phyloP scores from a whole-genome alignment of 768 basidiomycete species.

The Mrakia blollopis region DNA sequence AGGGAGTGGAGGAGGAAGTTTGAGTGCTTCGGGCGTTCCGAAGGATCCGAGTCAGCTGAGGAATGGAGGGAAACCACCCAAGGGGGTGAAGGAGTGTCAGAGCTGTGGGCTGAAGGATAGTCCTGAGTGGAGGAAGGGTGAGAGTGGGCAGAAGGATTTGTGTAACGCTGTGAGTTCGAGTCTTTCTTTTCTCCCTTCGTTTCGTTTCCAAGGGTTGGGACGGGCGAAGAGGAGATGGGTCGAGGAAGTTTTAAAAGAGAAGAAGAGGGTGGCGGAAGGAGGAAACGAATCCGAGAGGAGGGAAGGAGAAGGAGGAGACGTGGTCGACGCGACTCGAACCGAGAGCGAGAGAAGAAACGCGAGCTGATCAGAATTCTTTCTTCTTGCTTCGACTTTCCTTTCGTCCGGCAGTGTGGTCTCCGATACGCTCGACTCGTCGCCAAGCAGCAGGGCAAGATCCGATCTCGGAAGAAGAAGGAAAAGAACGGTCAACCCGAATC shows the following conservation, averaged over 20 bases:
- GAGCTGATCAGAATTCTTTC: not conserved
- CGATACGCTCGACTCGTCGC: conserved; percentile 81
- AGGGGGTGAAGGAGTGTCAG: conserved; percentile 65
- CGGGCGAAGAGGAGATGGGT: no score
- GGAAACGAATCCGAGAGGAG: no score
- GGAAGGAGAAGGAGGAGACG: no score
- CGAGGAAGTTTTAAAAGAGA: no score
- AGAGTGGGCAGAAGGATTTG: conserved; percentile 81
- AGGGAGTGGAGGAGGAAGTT: conserved; percentile 20
- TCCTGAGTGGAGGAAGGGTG: conserved; percentile 89
- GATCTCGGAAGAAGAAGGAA: conserved; percentile 33
- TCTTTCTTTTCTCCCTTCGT: not conserved
- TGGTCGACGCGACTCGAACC: not conserved
- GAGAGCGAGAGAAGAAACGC: no score
- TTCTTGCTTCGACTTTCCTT: not conserved
- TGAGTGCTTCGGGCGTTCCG: conserved; percentile 23
- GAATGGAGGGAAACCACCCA: conserved; percentile 60
- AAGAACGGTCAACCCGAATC: not conserved
- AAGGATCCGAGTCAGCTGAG: conserved; percentile 37
- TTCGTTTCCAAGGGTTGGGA: no score
- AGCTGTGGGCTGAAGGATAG: conserved; percentile 76
- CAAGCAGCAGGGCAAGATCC: conserved; percentile 65
- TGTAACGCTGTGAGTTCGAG: conserved; percentile 73
- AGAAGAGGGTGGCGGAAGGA: no score
- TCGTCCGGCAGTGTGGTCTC: conserved; percentile 58